Conservation (phyloP, 495 filamentous ascomycete species). For the Penicillium arizonense region DNA sequence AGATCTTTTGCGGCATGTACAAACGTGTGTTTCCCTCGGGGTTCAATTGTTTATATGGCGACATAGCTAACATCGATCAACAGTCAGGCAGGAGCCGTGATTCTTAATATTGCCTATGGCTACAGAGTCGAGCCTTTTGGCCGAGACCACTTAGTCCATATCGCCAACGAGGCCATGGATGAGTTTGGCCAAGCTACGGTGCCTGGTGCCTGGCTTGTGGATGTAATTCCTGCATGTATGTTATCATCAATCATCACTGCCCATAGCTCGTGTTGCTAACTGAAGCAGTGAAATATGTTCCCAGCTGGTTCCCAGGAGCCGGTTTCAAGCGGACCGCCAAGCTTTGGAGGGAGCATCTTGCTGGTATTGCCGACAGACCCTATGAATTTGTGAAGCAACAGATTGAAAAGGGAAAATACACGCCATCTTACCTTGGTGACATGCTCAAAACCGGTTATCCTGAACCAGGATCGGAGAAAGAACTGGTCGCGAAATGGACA, state of each 20-base stretch:
- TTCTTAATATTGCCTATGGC: constrained; percentile 49
- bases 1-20: constrained; percentile 36
- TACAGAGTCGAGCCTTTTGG: constrained; percentile 44
- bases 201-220: constrained; percentile 46
- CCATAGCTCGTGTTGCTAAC: not conserved
- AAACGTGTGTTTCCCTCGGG: constrained; percentile 21
- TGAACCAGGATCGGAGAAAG: constrained; percentile 18
- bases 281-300: constrained; percentile 35
- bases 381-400: constrained; percentile 44
- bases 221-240: constrained; percentile 36
- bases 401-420: constrained; percentile 30
- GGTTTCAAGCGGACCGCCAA: constrained; percentile 43
- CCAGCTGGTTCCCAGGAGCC: constrained; percentile 50
- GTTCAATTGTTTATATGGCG: too few species aligned
- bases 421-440: constrained; percentile 38
- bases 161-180: constrained; percentile 39
- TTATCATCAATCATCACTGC: not conserved
- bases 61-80: not conserved
- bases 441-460: constrained; percentile 21
- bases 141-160: constrained; percentile 41
- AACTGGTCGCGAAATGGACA: constrained; percentile 39
- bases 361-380: constrained; percentile 29
- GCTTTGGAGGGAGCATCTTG: constrained; percentile 29
- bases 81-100: constrained; percentile 41
- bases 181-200: constrained; percentile 40